Percentiles rank a stretch among this genome's conserved stretches.
These are phyloP conservation scores for Carex scoparia DNA, from an alignment of 176 grass and related monocot genomes.

Conservation along the genomic window DNA sequence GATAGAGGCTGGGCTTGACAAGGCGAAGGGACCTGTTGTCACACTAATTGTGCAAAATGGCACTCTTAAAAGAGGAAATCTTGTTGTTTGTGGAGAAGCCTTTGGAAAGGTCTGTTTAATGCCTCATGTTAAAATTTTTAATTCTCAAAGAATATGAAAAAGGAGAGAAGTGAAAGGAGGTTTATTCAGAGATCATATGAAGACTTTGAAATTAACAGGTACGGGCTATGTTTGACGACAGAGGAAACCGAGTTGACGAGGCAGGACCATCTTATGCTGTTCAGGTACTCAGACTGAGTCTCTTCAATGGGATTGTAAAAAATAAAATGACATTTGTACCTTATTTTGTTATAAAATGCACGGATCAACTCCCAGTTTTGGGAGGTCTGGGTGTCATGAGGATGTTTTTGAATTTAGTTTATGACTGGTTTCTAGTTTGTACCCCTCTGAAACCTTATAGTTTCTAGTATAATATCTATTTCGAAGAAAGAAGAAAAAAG, in stretches of 20 bases:
- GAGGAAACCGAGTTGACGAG: slow-evolving; percentile 67
- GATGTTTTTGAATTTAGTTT: background rate
- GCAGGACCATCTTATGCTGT: slow-evolving; percentile 82
- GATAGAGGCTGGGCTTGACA: slow-evolving; percentile 87
- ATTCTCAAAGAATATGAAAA: slow-evolving; percentile 21
- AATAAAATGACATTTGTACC: background rate
- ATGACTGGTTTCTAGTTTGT: background rate
- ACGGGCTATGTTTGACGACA: slow-evolving; percentile 94
- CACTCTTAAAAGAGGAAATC: slow-evolving; percentile 78
- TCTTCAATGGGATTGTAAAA: background rate
- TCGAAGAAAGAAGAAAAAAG: background rate
- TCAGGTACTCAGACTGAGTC: slow-evolving; percentile 40
- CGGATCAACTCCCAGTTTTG: background rate
- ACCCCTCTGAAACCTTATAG: background rate
- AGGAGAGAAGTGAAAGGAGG: background rate
- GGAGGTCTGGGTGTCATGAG: background rate
- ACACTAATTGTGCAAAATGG: slow-evolving; percentile 94
- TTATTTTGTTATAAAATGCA: slow-evolving; percentile 1
- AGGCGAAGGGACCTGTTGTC: slow-evolving; percentile 75
- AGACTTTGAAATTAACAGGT: slow-evolving; percentile 43
- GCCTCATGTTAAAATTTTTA: slow-evolving; percentile 7
- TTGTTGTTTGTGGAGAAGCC: slow-evolving; percentile 89
- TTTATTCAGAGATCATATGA: slow-evolving; percentile 30
- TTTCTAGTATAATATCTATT: background rate
- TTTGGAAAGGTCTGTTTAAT: slow-evolving; percentile 78